Base-by-base conservation (phyloP, 345 rosid genomes). In the Hevea brasiliensis region DNA sequence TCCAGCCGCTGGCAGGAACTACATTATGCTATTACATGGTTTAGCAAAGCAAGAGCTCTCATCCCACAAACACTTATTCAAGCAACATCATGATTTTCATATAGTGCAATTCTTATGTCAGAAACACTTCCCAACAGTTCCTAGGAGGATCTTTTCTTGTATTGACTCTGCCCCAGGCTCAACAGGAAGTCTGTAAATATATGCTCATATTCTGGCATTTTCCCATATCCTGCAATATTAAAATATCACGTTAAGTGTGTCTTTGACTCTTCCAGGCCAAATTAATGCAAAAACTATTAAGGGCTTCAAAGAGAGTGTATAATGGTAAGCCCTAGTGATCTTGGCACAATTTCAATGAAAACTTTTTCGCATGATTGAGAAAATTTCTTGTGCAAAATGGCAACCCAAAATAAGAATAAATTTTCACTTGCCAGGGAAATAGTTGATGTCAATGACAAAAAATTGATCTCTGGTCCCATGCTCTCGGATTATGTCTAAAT, bases 141-240 rank as follows among this genome's bases (percentile, higher is more conserved):
- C 71, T 75, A 72, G 74, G 67, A 51, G 20, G 70, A 68, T 68
- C 64, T 71, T 75, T 79, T 87, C 85, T 85, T 85, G 75, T 75
- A 85, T 57, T 72, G 83, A 71, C 87, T 86, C 71, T 82, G 87
- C 24, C 76, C 86, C 68, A 90, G 81, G 85, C 86, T 86, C 86
- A 87, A 69, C 44, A 92, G 80, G 81, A 90, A 90, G 79, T 92
- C 95, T 7, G 92, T 89, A 71, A 92, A 88, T 74, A 90, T 85
- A 54, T 90, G 87, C 73, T 92, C 97, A 62, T 90, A 87, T 67
- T 74, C 95, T 8, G 93, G 97, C 97, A 92, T 88, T 79, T 90
- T 92, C 41, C 92, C 93, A 44, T 90, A 92, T 7, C 95, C 97
- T 92, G 89, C 80, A 62, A 64, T 57, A 21, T 53, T 65, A 32